Percentiles rank a stretch among this genome's conserved stretches.
Evolutionary conservation across 108 stramenopile species (phyloP).

Genomic region (Fistulifera pelliculosa): DNA sequence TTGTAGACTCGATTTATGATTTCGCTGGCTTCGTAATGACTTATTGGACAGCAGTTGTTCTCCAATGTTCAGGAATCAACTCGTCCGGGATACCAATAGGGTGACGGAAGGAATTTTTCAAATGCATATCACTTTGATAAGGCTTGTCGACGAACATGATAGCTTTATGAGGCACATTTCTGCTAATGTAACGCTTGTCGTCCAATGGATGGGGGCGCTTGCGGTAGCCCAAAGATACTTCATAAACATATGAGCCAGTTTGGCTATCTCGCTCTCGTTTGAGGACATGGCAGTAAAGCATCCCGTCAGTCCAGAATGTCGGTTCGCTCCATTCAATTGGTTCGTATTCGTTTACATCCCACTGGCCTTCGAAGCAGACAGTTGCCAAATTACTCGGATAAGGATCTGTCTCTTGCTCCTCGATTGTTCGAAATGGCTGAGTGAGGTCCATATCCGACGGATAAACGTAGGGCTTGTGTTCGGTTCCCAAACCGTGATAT

Average conservation of each 20-base stretch:
- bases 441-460: neutral
- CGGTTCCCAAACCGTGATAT: constrained; percentile 20
- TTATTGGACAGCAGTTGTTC: too few species aligned
- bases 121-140: constrained; percentile 49
- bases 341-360: constrained; percentile 23
- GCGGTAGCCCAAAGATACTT: too few species aligned
- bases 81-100: constrained; percentile 53
- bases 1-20: too few species aligned
- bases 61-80: constrained; percentile 30
- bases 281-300: constrained; percentile 28
- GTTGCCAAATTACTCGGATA: constrained; percentile 42
- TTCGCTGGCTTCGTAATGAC: too few species aligned
- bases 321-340: constrained; percentile 27
- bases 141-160: constrained; percentile 46
- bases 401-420: constrained; percentile 55
- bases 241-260: too few species aligned
- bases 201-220: too few species aligned
- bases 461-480: neutral
- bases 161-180: constrained; percentile 49
- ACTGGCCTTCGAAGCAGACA: constrained; percentile 28
- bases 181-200: constrained; percentile 1
- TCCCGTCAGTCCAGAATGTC: constrained; percentile 39
- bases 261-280: constrained; percentile 12
- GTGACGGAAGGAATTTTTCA: constrained; percentile 44
- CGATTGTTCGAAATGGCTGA: constrained; percentile 38